A percentile compares a stretch with the other conserved stretches of the same genome.
phyloP scores from a whole-genome alignment of 768 basidiomycete genomes.

The Trametes maxima region DNA sequence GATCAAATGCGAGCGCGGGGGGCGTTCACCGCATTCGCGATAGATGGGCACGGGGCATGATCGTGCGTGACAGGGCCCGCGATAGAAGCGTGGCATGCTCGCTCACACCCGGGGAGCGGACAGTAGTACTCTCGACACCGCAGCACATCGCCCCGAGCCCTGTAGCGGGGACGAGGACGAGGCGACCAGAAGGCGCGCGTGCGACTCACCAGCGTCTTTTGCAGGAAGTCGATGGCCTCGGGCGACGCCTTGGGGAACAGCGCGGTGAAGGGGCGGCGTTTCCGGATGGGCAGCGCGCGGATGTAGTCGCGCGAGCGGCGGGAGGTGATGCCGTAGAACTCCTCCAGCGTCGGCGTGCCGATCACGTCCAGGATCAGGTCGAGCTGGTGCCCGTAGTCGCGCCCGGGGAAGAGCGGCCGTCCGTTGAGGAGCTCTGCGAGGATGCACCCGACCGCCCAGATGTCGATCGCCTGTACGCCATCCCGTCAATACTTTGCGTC shows the following conservation, averaged over 20 bases:
- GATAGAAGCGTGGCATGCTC: too few species aligned
- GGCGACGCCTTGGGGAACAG: conserved; percentile 79
- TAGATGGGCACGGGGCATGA: too few species aligned
- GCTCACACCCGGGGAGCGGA: background rate
- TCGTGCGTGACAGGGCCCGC: too few species aligned
- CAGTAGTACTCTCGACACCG: background rate
- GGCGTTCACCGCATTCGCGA: too few species aligned
- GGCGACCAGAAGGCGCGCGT: background rate
- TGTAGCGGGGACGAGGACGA: background rate
- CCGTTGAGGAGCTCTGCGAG: conserved; percentile 82
- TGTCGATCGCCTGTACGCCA: conserved; percentile 57
- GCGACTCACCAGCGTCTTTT: conserved; percentile 62
- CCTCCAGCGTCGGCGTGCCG: conserved; percentile 86
- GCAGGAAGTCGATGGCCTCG: conserved; percentile 72
- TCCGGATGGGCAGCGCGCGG: conserved; percentile 81
- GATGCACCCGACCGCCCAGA: conserved; percentile 77
- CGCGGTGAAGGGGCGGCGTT: conserved; percentile 65
- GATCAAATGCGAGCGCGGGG: too few species aligned
- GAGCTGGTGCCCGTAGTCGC: conserved; percentile 86
- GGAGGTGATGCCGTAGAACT: conserved; percentile 89
- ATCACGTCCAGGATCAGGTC: conserved; percentile 88
- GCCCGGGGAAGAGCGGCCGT: conserved; percentile 85
- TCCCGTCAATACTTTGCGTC: background rate
- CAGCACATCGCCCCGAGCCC: background rate
- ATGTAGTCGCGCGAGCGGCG: conserved; percentile 86